These are phyloP conservation scores for Mycena leptocephala DNA, from an alignment of 768 basidiomycete genomes.

Conservation along the genomic window DNA sequence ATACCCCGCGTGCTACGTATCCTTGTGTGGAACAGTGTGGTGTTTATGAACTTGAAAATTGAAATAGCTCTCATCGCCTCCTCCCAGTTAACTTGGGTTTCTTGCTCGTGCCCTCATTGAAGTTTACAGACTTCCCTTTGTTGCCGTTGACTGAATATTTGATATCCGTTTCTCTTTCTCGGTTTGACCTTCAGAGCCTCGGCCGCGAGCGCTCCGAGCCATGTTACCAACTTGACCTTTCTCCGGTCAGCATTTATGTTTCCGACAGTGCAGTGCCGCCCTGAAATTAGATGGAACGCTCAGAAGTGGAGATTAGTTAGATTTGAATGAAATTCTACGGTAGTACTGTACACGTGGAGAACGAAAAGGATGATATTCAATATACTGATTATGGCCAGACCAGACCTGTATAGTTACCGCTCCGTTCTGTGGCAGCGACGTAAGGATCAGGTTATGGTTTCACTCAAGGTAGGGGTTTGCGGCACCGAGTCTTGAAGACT, in stretches of 20 bases:
- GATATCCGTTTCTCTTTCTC: neutral
- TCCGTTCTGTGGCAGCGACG: too few species aligned
- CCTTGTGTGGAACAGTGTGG: neutral
- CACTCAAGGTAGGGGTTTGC: too few species aligned
- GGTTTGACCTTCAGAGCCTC: neutral
- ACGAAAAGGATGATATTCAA: neutral
- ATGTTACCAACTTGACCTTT: neutral
- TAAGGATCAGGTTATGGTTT: too few species aligned
- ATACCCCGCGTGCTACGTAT: neutral
- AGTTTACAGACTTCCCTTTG: neutral
- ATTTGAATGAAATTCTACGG: neutral
- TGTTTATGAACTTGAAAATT: slow-evolving; percentile 1
- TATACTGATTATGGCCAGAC: neutral
- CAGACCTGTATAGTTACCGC: too few species aligned
- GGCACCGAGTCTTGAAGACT: too few species aligned
- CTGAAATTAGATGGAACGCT: neutral
- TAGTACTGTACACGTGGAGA: neutral
- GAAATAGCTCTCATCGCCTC: neutral
- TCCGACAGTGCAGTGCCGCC: neutral
- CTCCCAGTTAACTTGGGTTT: neutral
- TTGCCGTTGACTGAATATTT: neutral
- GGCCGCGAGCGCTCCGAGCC: neutral
- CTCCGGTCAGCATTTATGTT: neutral
- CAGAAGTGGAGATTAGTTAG: neutral
- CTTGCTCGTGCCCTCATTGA: neutral